phyloP scores from a whole-genome alignment of 345 rosid species.

The Raphanus raphanistrum region DNA sequence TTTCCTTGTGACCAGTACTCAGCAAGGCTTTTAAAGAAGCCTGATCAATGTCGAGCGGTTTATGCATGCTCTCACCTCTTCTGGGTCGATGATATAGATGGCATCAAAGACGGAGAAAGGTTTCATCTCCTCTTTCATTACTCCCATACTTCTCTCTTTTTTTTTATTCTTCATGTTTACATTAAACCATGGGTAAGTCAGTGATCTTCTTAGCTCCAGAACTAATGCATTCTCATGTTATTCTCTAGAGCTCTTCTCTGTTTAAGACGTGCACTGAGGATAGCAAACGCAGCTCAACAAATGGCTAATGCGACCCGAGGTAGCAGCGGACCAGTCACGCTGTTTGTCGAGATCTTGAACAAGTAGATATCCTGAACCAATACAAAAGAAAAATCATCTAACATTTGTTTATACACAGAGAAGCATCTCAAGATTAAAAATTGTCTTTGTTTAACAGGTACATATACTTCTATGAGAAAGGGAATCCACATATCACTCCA shows the following conservation, averaged over 20 bases:
- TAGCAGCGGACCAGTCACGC: constrained; percentile 70
- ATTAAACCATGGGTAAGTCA: neutral
- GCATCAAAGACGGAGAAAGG: constrained; percentile 86
- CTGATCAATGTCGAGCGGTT: constrained; percentile 94
- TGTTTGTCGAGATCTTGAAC: constrained; percentile 84
- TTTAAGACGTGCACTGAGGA: constrained; percentile 80
- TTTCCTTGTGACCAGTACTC: constrained; percentile 59
- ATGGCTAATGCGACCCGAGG: constrained; percentile 76
- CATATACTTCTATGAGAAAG: constrained; percentile 80
- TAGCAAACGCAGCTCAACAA: constrained; percentile 92
- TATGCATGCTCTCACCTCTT: constrained; percentile 92
- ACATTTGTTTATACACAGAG: constrained; percentile 1
- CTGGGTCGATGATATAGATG: constrained; percentile 74
- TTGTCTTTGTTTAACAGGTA: constrained; percentile 44
- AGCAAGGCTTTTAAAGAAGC: constrained; percentile 88
- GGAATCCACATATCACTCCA: constrained; percentile 61
- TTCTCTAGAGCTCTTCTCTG: constrained; percentile 72
- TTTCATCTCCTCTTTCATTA: constrained; percentile 17
- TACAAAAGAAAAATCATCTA: neutral
- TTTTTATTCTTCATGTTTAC: neutral
- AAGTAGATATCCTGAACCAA: constrained; percentile 48
- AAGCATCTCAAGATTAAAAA: neutral
- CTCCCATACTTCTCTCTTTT: neutral
- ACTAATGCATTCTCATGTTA: neutral
- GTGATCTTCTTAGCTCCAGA: neutral